Conservation (phyloP, 345 rosid species). For the Eucalyptus cloeziana region DNA sequence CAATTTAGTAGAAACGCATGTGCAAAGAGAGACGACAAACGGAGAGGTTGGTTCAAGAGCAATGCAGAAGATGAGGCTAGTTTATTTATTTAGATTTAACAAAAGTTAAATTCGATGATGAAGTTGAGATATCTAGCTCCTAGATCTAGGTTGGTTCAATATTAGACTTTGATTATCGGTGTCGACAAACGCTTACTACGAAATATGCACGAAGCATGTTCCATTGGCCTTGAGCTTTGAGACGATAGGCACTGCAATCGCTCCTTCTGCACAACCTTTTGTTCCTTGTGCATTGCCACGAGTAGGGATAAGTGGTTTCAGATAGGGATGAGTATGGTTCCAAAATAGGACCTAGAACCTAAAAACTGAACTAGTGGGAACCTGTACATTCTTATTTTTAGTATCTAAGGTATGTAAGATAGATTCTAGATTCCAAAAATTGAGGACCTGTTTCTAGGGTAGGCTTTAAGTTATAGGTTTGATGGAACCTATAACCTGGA, state of each 20-base stretch:
- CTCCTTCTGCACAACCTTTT: neutral
- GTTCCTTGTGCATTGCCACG: neutral
- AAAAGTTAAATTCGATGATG: neutral
- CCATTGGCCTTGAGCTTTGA: neutral
- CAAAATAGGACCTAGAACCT: no score
- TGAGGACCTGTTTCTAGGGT: accelerated
- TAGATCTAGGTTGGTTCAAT: neutral
- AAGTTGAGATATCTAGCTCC: neutral
- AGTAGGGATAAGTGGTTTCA: no score
- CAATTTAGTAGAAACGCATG: neutral
- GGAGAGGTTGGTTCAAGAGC: no score
- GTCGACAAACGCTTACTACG: neutral
- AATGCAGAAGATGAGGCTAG: no score
- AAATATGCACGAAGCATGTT: neutral
- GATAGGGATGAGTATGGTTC: no score
- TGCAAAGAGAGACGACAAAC: no score
- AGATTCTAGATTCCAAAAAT: accelerated
- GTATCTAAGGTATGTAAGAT: accelerated
- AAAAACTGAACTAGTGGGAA: no score
- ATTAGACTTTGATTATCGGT: neutral
- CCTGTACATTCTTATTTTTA: no score
- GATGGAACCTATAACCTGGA: no score
- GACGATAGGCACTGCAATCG: neutral
- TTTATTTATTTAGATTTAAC: no score
- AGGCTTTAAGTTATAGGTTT: no score